phyloP scores from a whole-genome alignment of 108 stramenopile genomes.

The Phaeodactylum tricornutum region DNA sequence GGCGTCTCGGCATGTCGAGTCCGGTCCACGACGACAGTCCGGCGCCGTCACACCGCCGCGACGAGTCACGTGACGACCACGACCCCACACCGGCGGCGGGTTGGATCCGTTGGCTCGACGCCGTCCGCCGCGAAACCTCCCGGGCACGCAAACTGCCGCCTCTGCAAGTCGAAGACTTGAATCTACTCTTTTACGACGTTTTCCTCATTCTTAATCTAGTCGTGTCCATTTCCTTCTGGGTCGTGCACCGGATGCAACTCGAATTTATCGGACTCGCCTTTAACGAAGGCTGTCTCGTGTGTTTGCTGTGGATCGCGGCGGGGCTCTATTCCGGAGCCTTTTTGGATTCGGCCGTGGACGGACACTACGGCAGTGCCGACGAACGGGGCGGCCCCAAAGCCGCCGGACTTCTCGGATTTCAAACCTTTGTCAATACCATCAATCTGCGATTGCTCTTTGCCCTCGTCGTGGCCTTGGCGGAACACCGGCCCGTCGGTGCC shows the following conservation, averaged over 20 bases:
- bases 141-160: constrained; percentile 18
- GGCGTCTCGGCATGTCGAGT: no score
- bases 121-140: no score
- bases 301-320: constrained; percentile 39
- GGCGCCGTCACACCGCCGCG: no score
- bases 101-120: no score
- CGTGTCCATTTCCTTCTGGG: constrained; percentile 53
- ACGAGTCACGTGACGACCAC: no score
- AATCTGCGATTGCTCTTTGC: constrained; percentile 43
- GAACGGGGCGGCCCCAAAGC: constrained; percentile 45
- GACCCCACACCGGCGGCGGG: no score
- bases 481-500: constrained; percentile 44
- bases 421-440: constrained; percentile 34
- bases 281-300: constrained; percentile 47
- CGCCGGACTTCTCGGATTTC: constrained; percentile 36
- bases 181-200: constrained; percentile 48
- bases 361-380: constrained; percentile 32
- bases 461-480: constrained; percentile 19
- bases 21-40: no score
- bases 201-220: constrained; percentile 48
- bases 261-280: constrained; percentile 26
- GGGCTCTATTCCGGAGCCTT: constrained; percentile 54
- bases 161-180: constrained; percentile 36
- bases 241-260: constrained; percentile 44
- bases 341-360: constrained; percentile 48